Percentiles rank a stretch among this genome's conserved stretches.
These are phyloP conservation scores for Cetraspora pellucida DNA, from an alignment of 192 early-diverging fungal species.

Conservation along the genomic window DNA sequence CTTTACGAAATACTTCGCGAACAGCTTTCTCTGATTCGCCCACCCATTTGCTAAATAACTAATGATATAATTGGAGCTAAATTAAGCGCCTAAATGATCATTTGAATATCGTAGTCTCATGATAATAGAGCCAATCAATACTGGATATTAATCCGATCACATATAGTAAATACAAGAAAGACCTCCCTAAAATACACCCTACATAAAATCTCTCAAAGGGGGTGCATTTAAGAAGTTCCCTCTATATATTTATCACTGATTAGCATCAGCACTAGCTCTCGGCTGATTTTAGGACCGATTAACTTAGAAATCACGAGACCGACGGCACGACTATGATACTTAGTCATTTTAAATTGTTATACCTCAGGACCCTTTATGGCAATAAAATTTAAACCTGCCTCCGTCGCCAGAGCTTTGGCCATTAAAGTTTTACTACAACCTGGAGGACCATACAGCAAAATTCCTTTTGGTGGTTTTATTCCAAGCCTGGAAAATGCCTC, in stretches of 20 bases:
- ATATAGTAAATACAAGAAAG: too few relatives aligned
- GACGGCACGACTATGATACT: background rate
- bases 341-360: background rate
- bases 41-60: slow-evolving; percentile 99
- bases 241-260: too few relatives aligned
- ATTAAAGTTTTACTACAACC: slow-evolving; percentile 98
- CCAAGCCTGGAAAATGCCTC: slow-evolving; percentile 86
- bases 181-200: too few relatives aligned
- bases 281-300: too few relatives aligned
- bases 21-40: slow-evolving; percentile 98
- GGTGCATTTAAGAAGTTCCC: too few relatives aligned
- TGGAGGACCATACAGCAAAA: slow-evolving; percentile 97
- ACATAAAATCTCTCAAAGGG: too few relatives aligned
- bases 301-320: too few relatives aligned
- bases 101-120: too few relatives aligned
- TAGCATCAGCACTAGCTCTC: too few relatives aligned
- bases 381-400: slow-evolving; percentile 95
- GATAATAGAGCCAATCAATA: too few relatives aligned
- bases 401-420: slow-evolving; percentile 96
- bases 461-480: slow-evolving; percentile 95
- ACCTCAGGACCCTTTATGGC: slow-evolving; percentile 98
- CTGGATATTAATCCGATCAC: too few relatives aligned
- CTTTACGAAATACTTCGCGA: slow-evolving; percentile 91
- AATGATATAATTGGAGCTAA: background rate
- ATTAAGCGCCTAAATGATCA: background rate